A percentile compares a stretch with the other conserved stretches of the same genome.
These are phyloP conservation scores for Sporothrix pseudoabietina DNA, from an alignment of 2,329 filamentous ascomycete genomes.

Conservation along the genomic window DNA sequence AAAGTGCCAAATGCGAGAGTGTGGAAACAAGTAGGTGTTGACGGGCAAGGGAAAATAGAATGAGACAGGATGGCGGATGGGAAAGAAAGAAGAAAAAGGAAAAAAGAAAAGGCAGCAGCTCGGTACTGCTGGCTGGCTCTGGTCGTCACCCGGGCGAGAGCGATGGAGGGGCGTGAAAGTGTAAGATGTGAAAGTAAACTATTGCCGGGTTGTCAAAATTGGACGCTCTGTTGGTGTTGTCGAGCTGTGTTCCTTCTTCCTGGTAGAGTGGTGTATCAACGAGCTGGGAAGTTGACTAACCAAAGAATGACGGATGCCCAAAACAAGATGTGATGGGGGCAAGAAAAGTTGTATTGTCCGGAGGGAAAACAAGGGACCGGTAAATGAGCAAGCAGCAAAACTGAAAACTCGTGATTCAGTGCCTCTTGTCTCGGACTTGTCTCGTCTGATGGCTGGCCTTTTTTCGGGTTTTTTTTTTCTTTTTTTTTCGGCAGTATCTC, in stretches of 20 bases:
- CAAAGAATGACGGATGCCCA: neutral
- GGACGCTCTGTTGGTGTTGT: neutral
- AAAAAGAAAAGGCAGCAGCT: constrained; percentile 15
- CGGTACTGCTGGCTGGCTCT: constrained; percentile 15
- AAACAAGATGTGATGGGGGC: neutral
- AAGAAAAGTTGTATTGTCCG: neutral
- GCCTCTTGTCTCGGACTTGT: neutral
- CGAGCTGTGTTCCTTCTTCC: neutral
- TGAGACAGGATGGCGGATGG: neutral
- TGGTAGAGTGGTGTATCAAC: constrained; percentile 16
- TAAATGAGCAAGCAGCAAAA: neutral
- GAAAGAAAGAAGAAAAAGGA: neutral
- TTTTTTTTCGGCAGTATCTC: neutral
- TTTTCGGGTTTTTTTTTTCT: neutral
- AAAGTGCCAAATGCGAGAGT: constrained; percentile 10
- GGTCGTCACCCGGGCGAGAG: constrained; percentile 4
- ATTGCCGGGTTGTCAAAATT: constrained; percentile 4
- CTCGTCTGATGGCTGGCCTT: neutral
- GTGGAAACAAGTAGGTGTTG: constrained; percentile 6
- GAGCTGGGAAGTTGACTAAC: constrained; percentile 2
- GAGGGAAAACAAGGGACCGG: neutral
- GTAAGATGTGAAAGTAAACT: neutral
- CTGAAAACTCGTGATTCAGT: neutral
- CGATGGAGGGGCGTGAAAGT: neutral
- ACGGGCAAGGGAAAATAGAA: constrained; percentile 3